A percentile compares a stretch with the other conserved stretches of the same genome.
phyloP scores from a whole-genome alignment of 257 asterid species.

The Fraxinus anomala region DNA sequence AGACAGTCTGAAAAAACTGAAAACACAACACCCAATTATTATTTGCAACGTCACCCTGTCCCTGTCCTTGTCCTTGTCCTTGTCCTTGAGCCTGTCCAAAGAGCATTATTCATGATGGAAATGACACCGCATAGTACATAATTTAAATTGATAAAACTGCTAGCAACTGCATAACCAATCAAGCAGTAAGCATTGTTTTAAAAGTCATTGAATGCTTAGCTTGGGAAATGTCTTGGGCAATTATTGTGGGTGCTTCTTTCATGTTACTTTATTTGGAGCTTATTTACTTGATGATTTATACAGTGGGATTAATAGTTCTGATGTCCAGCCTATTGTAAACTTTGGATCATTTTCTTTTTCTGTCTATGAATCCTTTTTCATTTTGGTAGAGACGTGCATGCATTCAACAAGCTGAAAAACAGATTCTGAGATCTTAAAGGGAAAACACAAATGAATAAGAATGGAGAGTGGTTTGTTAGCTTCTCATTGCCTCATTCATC shows the following conservation, averaged over 20 bases:
- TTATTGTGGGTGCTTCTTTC: background rate
- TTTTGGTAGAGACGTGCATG: background rate
- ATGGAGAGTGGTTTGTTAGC: background rate
- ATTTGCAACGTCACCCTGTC: too few species aligned
- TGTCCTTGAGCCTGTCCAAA: too few species aligned
- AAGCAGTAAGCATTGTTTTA: background rate
- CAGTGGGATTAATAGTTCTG: background rate
- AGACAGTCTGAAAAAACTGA: too few species aligned
- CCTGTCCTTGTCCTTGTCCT: too few species aligned
- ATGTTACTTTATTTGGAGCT: background rate
- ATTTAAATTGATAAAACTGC: conserved; percentile 1
- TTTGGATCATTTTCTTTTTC: background rate
- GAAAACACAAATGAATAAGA: background rate
- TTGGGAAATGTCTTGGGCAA: background rate
- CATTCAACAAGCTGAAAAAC: background rate
- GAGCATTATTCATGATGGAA: background rate
- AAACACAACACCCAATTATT: too few species aligned
- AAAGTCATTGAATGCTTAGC: background rate
- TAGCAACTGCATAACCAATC: conserved; percentile 5
- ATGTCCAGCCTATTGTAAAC: background rate
- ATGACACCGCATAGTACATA: conserved; percentile 6
- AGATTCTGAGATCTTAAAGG: background rate
- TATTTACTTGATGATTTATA: background rate
- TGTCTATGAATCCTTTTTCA: background rate
- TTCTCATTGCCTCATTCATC: background rate